Evolutionary conservation across 2,329 filamentous ascomycete species (phyloP), one percentile per base, ranked within the genome.

Genomic region (Xylaria polymorpha): DNA sequence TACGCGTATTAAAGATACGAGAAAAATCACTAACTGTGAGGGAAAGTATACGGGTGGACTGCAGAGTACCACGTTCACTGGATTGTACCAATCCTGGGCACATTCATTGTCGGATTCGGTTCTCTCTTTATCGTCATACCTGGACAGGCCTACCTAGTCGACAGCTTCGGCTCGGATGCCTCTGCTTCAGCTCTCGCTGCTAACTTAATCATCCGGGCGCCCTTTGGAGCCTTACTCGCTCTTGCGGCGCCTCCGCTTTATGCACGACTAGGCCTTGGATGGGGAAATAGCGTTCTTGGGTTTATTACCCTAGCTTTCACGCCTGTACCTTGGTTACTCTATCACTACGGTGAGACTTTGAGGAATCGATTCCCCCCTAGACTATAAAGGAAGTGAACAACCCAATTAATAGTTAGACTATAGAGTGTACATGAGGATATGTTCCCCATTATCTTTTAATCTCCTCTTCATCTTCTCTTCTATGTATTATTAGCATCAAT

Each of bases 51-150:
- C 53, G 68, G 68, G 14, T 71, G 68, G 68, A 68, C 68, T n/a
- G 68, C 66, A 14, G 32, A 66, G 6, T 60, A 66, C 35, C 68
- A 58, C 29, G 32, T 68, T 2, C 68, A 71, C 20, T 71, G 68
- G 68, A 71, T 71, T 5, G 68, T 68, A 2, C 68, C 68, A 1
- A 71, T 71, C 25, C 46, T 71, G 15, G 68, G 68, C 14, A 71
- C 68, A 12, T 71, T 68, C 37, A 44, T 71, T 25, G 41, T 71
- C 15, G 68, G 68, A 10, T 60, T 71, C 43, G 66, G 66, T 4
- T 48, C 66, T 6, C 58, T 71, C 8, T 68, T 68, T 32, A 61
- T 71, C 53, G 1, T 48, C 1, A 66, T 71, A 20, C 56, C 66
- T 37, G 51, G 46, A 3, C 65, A 67, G 32, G 50, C 61, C 4